Conservation (phyloP, 495 filamentous ascomycete species). For the Podospora tetraspora region DNA sequence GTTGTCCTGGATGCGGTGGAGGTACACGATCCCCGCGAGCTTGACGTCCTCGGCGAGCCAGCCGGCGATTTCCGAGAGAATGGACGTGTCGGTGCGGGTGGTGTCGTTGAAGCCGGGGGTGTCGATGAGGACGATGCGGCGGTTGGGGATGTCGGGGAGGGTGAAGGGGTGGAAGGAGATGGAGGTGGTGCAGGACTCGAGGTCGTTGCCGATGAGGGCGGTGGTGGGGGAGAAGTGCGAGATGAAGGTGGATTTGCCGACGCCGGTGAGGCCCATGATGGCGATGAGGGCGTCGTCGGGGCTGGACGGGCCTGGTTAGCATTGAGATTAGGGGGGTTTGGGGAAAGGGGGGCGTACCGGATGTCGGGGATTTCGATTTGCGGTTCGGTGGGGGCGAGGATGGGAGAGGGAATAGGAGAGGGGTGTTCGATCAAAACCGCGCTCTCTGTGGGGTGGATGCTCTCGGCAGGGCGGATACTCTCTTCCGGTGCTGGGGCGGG, state of each 20-base stretch:
- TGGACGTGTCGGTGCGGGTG: conserved; percentile 28
- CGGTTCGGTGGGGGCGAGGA: not conserved
- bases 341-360: conserved; percentile 1
- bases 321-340: not conserved
- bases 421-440: not conserved
- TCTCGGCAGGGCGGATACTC: not conserved
- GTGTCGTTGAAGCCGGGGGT: conserved; percentile 43
- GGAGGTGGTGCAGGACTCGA: conserved; percentile 11
- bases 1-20: conserved; percentile 42
- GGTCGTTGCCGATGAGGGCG: conserved; percentile 9
- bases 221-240: conserved; percentile 10
- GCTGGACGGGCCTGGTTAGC: not conserved
- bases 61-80: conserved; percentile 32
- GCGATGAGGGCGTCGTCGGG: conserved; percentile 9
- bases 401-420: not conserved
- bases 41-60: conserved; percentile 17
- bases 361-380: not conserved
- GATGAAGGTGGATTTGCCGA: conserved; percentile 17
- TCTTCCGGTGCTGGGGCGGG: not conserved
- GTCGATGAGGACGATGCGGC: conserved; percentile 30
- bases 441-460: not conserved
- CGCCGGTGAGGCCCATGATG: conserved; percentile 14
- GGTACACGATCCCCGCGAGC: conserved; percentile 37
- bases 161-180: conserved; percentile 8
- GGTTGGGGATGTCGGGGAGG: not conserved